Conservation (phyloP, 139 green algal genomes). For the Trebouxia sp. region DNA sequence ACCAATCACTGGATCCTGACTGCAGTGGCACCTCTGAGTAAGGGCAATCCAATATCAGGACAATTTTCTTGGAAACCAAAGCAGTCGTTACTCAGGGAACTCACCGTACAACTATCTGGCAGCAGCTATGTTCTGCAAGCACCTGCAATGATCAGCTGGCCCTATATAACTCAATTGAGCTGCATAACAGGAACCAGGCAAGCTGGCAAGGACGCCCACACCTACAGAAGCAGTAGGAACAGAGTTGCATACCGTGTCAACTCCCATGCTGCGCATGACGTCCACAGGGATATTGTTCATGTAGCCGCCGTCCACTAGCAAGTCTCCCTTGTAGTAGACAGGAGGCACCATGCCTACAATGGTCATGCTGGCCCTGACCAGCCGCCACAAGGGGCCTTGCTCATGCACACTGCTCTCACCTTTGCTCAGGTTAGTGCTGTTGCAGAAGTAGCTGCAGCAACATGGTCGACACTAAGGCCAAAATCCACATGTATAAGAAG, state of each 20-base stretch:
- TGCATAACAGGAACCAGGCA: no score
- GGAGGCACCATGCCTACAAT: slow-evolving; percentile 82
- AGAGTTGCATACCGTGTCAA: slow-evolving; percentile 54
- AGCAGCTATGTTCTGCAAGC: no score
- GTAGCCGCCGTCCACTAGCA: slow-evolving; percentile 83
- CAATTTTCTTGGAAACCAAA: no score
- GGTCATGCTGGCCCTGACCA: slow-evolving; percentile 76
- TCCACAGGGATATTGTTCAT: slow-evolving; percentile 74
- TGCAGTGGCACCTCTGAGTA: no score
- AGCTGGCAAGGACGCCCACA: no score
- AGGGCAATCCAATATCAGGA: no score
- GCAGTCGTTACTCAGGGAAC: no score
- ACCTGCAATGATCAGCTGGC: no score
- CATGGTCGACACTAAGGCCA: background rate
- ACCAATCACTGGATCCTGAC: no score
- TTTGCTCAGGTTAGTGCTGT: slow-evolving; percentile 71
- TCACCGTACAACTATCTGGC: no score
- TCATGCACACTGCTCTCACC: slow-evolving; percentile 61
- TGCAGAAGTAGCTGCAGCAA: slow-evolving; percentile 69
- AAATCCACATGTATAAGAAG: no score
- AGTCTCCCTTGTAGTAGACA: slow-evolving; percentile 62
- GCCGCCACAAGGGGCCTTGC: slow-evolving; percentile 44
- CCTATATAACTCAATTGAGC: no score
- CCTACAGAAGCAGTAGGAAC: slow-evolving; percentile 37
- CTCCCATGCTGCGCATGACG: slow-evolving; percentile 70